Percentiles rank a stretch among this genome's conserved stretches.
These are phyloP conservation scores for Lablab purpureus DNA, from an alignment of 306 rosid species.

Conservation along the genomic window DNA sequence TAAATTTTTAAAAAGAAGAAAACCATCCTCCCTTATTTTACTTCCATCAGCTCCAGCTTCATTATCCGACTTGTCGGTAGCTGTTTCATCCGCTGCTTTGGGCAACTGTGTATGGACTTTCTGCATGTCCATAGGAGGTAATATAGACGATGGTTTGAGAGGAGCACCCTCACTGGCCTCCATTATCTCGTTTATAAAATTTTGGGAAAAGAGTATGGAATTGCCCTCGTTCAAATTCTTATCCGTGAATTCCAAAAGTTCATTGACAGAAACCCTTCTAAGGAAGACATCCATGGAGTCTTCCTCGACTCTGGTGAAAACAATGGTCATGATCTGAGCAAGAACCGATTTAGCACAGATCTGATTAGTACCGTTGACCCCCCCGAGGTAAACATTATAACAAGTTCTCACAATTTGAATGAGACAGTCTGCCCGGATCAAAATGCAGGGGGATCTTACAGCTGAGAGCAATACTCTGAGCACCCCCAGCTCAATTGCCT, in stretches of 20 bases:
- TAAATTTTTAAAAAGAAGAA: slow-evolving; percentile 85
- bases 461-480: slow-evolving; percentile 84
- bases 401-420: slow-evolving; percentile 87
- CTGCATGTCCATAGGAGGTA: slow-evolving; percentile 45
- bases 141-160: slow-evolving; percentile 37
- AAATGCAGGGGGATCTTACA: slow-evolving; percentile 75
- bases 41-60: slow-evolving; percentile 62
- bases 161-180: slow-evolving; percentile 72
- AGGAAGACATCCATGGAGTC: slow-evolving; percentile 67
- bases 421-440: slow-evolving; percentile 86
- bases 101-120: slow-evolving; percentile 52
- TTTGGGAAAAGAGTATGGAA: slow-evolving; percentile 81
- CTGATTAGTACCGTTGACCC: slow-evolving; percentile 94
- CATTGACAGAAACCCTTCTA: slow-evolving; percentile 69
- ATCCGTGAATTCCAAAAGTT: slow-evolving; percentile 90
- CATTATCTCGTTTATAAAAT: slow-evolving; percentile 85
- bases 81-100: slow-evolving; percentile 45
- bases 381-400: slow-evolving; percentile 96
- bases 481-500: slow-evolving; percentile 80
- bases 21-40: slow-evolving; percentile 95
- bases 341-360: slow-evolving; percentile 99
- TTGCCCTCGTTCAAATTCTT: slow-evolving; percentile 96
- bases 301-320: slow-evolving; percentile 80
- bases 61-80: slow-evolving; percentile 42
- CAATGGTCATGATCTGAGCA: slow-evolving; percentile 89